Conservation (phyloP, 116 monocot species). For the Papilionanthe hybrid region DNA sequence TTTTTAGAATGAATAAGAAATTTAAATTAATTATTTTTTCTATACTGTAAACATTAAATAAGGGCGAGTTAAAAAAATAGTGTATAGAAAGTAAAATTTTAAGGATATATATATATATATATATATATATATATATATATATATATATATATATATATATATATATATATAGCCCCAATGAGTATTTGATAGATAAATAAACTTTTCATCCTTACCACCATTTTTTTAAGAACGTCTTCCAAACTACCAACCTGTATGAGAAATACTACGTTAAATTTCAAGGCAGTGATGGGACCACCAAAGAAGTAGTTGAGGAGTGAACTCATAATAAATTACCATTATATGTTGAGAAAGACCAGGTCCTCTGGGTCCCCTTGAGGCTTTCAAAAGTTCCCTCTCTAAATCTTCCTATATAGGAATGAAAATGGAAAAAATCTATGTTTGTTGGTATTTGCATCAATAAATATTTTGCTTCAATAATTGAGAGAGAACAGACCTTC, state of each 20-base stretch:
- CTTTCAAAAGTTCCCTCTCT: slow-evolving; percentile 77
- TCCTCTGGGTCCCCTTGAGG: slow-evolving; percentile 50
- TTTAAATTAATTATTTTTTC: too few relatives aligned
- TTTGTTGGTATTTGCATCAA: neutral
- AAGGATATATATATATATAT: too few relatives aligned
- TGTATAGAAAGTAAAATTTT: too few relatives aligned
- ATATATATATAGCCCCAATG: too few relatives aligned
- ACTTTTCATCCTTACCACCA: slow-evolving; percentile 56
- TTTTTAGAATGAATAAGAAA: too few relatives aligned
- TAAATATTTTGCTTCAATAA: neutral
- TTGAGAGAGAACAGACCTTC: slow-evolving; percentile 39
- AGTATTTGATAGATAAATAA: neutral
- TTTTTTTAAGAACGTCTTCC: slow-evolving; percentile 93
- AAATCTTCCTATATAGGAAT: slow-evolving; percentile 71
- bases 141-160: slow-evolving; percentile 27
- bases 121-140: slow-evolving; percentile 90
- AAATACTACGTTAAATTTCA: neutral
- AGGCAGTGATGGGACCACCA: neutral
- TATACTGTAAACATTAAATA: too few relatives aligned
- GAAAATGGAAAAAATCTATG: neutral
- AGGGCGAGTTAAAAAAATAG: too few relatives aligned
- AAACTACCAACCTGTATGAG: slow-evolving; percentile 71
- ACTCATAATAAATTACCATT: slow-evolving; percentile 36
- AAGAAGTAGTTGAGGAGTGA: neutral
- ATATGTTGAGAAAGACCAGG: slow-evolving; percentile 57